Evolutionary conservation across 306 rosid genomes (phyloP), one percentile per base, ranked within the genome.

Genomic region (Astragalus membranaceus): DNA sequence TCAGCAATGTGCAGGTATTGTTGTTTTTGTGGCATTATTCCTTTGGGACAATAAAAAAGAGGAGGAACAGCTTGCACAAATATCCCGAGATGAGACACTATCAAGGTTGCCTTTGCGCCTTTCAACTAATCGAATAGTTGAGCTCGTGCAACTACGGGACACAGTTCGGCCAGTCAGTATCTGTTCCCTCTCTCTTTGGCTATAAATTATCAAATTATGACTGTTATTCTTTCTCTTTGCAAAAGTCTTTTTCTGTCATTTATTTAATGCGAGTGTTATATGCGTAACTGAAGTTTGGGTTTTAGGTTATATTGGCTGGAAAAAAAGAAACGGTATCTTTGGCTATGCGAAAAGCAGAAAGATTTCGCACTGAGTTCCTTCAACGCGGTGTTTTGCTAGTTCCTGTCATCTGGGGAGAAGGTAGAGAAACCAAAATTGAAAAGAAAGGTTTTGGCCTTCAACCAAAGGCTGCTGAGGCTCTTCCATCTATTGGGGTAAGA

Each of bases 1-100:
- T 80, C 97, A 86, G 91, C 85, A 79, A 76, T 81, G 81, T 82
- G 79, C 88, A 91, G 99, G 99, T 79, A 83, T 94, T 48, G 67
- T 86, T 79, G 86, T 76, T 76, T 73, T 88, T 72, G 87, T 83
- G 84, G 96, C 95, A 41, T 79, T 94, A 75, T 87, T 88, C 76
- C 35, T 94, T n/a, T 94, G 99, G 99, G 97, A 94, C 73, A 91
- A 83, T 77, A 94, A 87, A 85, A 94, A 85, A 83, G 99, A 94
- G 66, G 99, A 91, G 85, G 97, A 94, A 63, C 99, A 94, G 59
- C 83, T 91, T 65, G 86, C 89, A 15, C 95, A 88, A 79, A 94
- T 94, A 83, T 66, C 97, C 50, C 86, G 96, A 64, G 59, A 91
- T 80, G 97, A 94, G 84, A 88, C 87, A 32, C 69, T 94, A 53